A percentile compares a stretch with the other conserved stretches of the same genome.
Evolutionary conservation across 106 monocot species (phyloP).

Genomic region (Phalaenopsis aphrodite): DNA sequence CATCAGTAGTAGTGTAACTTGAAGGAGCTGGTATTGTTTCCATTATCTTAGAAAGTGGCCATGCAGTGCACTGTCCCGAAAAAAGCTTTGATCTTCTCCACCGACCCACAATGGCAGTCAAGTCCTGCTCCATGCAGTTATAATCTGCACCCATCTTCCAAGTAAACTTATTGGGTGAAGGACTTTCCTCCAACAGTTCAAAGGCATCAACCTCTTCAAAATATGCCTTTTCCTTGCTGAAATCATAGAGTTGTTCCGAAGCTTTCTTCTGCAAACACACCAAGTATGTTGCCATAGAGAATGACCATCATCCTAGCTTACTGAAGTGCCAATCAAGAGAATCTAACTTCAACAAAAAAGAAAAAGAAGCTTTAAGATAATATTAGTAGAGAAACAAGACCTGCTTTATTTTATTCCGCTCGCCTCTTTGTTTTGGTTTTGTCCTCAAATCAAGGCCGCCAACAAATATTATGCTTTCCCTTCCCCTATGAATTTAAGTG

Average conservation of each 20-base stretch:
- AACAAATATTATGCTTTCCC: slow-evolving; percentile 65
- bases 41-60: slow-evolving; percentile 17
- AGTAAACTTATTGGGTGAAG: slow-evolving; percentile 61
- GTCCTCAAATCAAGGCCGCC: slow-evolving; percentile 29
- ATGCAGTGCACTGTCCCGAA: slow-evolving; percentile 14
- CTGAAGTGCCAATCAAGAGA: not conserved
- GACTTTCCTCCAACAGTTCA: slow-evolving; percentile 82
- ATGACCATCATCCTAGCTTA: not conserved
- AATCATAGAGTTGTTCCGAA: slow-evolving; percentile 32
- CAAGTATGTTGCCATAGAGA: not conserved
- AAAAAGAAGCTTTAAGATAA: not conserved
- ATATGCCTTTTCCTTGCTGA: slow-evolving; percentile 70
- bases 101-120: slow-evolving; percentile 63
- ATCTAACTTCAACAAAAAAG: not conserved
- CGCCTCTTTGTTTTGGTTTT: slow-evolving; percentile 38
- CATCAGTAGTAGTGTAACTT: not conserved
- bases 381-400: slow-evolving; percentile 18
- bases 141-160: slow-evolving; percentile 46
- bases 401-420: slow-evolving; percentile 40
- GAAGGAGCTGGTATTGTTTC: slow-evolving; percentile 12
- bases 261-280: slow-evolving; percentile 46
- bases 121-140: slow-evolving; percentile 36
- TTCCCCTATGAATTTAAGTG: slow-evolving; percentile 43
- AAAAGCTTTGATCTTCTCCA: slow-evolving; percentile 70
- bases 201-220: slow-evolving; percentile 85